These are phyloP conservation scores for Starmera amethionina DNA, from an alignment of 805 yeast species.

Conservation along the genomic window DNA sequence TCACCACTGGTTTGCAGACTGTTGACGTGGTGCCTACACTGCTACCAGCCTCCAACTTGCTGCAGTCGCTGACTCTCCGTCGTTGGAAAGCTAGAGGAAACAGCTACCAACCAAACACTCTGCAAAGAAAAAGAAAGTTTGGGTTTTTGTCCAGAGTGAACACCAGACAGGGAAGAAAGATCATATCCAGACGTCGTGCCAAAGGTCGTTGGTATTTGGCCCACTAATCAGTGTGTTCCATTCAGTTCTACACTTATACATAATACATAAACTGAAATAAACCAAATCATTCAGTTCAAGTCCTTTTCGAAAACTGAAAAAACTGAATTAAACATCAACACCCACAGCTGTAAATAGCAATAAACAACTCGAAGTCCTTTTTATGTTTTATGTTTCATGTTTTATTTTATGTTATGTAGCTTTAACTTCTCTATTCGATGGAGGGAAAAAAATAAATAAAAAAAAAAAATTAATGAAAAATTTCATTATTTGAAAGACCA, in stretches of 20 bases:
- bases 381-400: too few relatives aligned
- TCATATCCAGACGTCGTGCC: conserved; percentile 65
- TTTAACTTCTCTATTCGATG: too few relatives aligned
- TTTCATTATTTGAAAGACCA: too few relatives aligned
- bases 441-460: too few relatives aligned
- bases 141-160: conserved; percentile 85
- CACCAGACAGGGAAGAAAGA: conserved; percentile 64
- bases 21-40: too few relatives aligned
- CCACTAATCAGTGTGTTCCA: conserved; percentile 54
- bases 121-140: conserved; percentile 79
- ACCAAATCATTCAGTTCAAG: not conserved
- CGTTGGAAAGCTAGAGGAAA: conserved; percentile 90
- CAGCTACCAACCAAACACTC: conserved; percentile 88
- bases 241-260: too few relatives aligned
- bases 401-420: too few relatives aligned
- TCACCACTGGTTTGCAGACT: conserved; percentile 7
- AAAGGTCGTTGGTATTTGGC: conserved; percentile 93
- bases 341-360: not conserved
- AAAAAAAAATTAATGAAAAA: too few relatives aligned
- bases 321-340: not conserved
- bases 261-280: too few relatives aligned
- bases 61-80: conserved; percentile 9
- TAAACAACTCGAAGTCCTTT: too few relatives aligned
- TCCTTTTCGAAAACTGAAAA: not conserved
- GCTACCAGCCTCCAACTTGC: not conserved